Evolutionary conservation across 2,329 filamentous ascomycete species (phyloP).

Genomic region (Sphaerostilbella broomeana): DNA sequence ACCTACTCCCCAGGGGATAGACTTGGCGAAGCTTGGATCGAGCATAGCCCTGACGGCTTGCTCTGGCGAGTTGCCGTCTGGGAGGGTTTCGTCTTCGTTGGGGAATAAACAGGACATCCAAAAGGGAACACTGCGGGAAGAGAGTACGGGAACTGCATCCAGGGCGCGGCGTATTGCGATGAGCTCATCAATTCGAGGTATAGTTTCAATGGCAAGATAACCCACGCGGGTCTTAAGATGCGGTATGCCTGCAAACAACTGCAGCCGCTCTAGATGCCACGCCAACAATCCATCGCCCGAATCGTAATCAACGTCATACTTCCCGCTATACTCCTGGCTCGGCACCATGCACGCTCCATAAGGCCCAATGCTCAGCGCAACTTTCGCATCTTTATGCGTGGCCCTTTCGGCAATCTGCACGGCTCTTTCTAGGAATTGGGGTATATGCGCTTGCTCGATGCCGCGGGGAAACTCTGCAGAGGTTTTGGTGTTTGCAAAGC

Average conservation of each 20-base stretch:
- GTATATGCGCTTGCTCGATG: constrained; percentile 33
- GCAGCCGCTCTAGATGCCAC: constrained; percentile 53
- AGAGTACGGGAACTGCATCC: constrained; percentile 22
- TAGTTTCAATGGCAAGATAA: constrained; percentile 59
- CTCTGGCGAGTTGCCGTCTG: constrained; percentile 45
- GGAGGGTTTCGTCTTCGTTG: constrained; percentile 43
- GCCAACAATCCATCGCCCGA: constrained; percentile 36
- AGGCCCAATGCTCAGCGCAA: constrained; percentile 57
- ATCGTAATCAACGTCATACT: constrained; percentile 47
- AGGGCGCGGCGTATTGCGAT: constrained; percentile 45
- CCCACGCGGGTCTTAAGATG: constrained; percentile 36
- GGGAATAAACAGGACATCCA: constrained; percentile 62
- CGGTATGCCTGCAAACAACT: constrained; percentile 39
- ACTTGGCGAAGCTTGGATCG: constrained; percentile 17
- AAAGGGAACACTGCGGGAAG: constrained; percentile 31
- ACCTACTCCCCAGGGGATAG: constrained; percentile 54
- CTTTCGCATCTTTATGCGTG: constrained; percentile 21
- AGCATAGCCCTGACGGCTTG: constrained; percentile 33
- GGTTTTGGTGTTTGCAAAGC: constrained; percentile 46
- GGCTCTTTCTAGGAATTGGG: constrained; percentile 37
- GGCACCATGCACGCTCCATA: constrained; percentile 63
- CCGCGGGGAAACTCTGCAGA: constrained; percentile 36
- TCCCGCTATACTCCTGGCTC: constrained; percentile 57
- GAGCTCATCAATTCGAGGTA: constrained; percentile 58
- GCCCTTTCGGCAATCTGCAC: constrained; percentile 37